Base-by-base conservation (phyloP, 2,329 filamentous ascomycete genomes). In the Bretziella fagacearum region DNA sequence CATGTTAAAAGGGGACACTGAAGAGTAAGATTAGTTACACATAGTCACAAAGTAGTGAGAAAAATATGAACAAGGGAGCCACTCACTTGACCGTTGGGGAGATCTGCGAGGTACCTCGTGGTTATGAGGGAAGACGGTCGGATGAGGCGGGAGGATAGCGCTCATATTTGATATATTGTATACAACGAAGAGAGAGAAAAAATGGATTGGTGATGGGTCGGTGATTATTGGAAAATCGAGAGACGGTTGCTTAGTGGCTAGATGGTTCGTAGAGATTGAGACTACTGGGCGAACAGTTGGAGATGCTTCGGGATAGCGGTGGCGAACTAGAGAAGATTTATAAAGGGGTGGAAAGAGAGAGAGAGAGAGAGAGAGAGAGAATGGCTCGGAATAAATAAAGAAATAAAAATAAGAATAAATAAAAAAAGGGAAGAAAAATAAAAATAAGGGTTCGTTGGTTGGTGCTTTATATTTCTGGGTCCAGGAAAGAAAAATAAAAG, bases 111-210 rank as follows among this genome's bases (percentile, higher is more conserved):
- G 62, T 52, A 64, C 75, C 71, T 68, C 74, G 70, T 54, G 73
- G 71, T 55, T 73, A 70, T 58, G 70, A 68, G 56, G 77, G 73
- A 54, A 71, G 64, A 51, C 72, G 65, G 46, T 72, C 73, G 59
- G 78, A 73, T 55, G 73, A 18, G 44, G 44, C 30, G 69, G 56
- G 72, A 70, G 53, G 79, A 61, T 61, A 79, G 59, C 59, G 76
- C 78, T 78, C 76, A 80, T 80, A 49, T 53, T 69, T 59, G 50
- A 13, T 25, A 22, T 25, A 22, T 39, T 5, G 23, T 22, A 39
- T 6, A 36, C 18, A 36, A 8, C 3, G 8, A 15, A 32, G 17
- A 47, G 15, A 35, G 27, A 15, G 32, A 43, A 43, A 17, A 22
- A 44, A 17, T 43, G 13, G 25, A 32, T 20, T 15, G 18, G 25